Evolutionary conservation across 2,329 filamentous ascomycete species (phyloP).

Genomic region (Ophiostoma triangulosporum): DNA sequence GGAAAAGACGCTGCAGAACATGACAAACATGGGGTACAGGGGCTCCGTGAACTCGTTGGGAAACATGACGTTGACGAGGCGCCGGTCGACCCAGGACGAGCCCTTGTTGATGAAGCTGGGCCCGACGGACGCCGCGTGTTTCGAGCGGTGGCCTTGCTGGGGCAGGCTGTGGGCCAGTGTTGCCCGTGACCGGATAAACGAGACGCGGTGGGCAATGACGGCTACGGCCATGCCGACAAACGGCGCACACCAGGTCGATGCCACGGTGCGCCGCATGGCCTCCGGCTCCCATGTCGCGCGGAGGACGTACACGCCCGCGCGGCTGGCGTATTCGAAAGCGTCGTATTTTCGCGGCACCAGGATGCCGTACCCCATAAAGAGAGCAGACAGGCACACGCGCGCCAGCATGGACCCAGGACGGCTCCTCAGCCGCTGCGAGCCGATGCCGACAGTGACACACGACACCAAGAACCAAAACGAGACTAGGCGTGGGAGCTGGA

Average conservation of each 20-base stretch:
- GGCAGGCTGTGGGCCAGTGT: not conserved
- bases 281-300: not conserved
- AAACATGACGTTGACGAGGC: constrained; percentile 7
- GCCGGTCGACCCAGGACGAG: constrained; percentile 6
- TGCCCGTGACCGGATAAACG: not conserved
- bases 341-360: not conserved
- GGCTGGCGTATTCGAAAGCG: constrained; percentile 2
- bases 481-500: constrained; percentile 37
- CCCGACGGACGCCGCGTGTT: not conserved
- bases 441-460: constrained; percentile 36
- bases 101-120: constrained; percentile 1
- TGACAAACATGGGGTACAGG: constrained; percentile 25
- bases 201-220: constrained; percentile 4
- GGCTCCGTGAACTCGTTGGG: constrained; percentile 22
- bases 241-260: constrained; percentile 7
- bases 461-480: constrained; percentile 50
- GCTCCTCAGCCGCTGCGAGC: constrained; percentile 28
- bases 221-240: constrained; percentile 10
- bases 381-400: not conserved
- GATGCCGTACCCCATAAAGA: constrained; percentile 5
- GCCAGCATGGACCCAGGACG: constrained; percentile 14
- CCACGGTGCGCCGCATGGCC: constrained; percentile 4
- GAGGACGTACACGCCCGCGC: not conserved
- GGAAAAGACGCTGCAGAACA: constrained; percentile 12
- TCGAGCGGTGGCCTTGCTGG: not conserved